Base-by-base conservation (phyloP, 2,329 filamentous ascomycete genomes). In the Penicillium brevicompactum region DNA sequence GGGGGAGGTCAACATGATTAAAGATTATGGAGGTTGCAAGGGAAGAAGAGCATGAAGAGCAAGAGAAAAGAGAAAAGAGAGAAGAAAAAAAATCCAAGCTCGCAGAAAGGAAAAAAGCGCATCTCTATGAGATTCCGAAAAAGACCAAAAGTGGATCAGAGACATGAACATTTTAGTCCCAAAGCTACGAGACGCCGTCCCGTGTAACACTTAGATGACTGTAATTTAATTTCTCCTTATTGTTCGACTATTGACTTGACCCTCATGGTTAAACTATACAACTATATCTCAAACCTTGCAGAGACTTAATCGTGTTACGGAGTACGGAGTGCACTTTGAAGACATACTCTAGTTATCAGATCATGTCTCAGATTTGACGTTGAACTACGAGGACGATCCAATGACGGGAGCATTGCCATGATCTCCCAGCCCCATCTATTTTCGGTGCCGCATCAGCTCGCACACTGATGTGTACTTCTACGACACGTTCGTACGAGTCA, bases 201-300 rank as follows among this genome's bases (percentile, higher is more conserved):
- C 60, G 60, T 59, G 63, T 65, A 60, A 65, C 63, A 64, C 55
- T 49, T 65, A 58, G 56, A 65, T 63, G 62, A 64, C 56, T 53
- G 61, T 65, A 62, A 64, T 62, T 57, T 60, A 44, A 38, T 52
- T 55, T 55, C 49, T 37, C 54, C 27, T 46, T 16, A 37, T n/a
- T 37, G 34, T 37, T 27, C 8, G 24, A 27, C 24, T 27, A 27
- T 27, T 27, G 24, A 27, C 24, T 27, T 27, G 24, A 27, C 24
- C 24, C 8, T 27, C 24, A 27, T 6, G 24, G 8, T 8, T 27
- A 8, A 27, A 27, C 24, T 27, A 27, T 27, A 5, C 24, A 27
- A 27, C 24, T 27, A 27, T 27, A 27, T 27, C 24, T 27, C 24
- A 27, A 27, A 27, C 24, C 24, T 27, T 27, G 24, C 24, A 27